Base-by-base conservation (phyloP, 139 green algal species). In the Chlorella sp. region DNA sequence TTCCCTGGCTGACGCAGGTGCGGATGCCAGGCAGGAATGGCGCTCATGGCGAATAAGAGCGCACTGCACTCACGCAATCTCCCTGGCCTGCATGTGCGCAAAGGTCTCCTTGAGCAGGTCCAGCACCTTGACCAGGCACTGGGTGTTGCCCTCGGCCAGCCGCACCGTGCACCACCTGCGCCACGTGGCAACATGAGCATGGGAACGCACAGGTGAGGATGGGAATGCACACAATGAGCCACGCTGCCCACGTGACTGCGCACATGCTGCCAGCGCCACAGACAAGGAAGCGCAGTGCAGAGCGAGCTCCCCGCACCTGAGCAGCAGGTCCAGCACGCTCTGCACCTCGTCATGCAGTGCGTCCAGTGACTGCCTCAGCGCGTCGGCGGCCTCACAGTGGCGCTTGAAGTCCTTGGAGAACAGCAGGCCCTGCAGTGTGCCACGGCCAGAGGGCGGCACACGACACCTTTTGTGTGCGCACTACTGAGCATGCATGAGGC, bases 351-450 rank as follows among this genome's bases (percentile, higher is more conserved):
- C 72, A 62, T 77, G 77, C 26, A 74, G 32, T 17, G 22, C 20
- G 0, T 71, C 31, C 31, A 88, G 32, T 1, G 70, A 70, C 20
- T 67, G 36, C 10, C 70, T 63, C 50, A 90, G 26, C 30, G 86
- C n/a, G 35, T 94, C 91, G 2, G 83, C 85, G 0, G 91, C 92
- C 70, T 87, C 75, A 69, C 90, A 84, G 69, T 97, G 92, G 63
- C 89, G 84, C 81, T 92, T 91, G 86, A 96, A 97, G 80, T 96
- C 90, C 71, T 88, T 87, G 66, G 49, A 61, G 67, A 91, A 88
- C 27, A 86, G 73, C 36, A 81, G 67, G 20, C 72, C 74, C 35
- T 62, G 60, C 62, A 88, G 51, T n/a, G n/a, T n/a, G n/a, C n/a
- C n/a, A n/a, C n/a, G n/a, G n/a, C n/a, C n/a, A n/a, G n/a, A n/a